Conservation (phyloP, 2,329 filamentous ascomycete species). For the Pseudogymnoascus sp. region DNA sequence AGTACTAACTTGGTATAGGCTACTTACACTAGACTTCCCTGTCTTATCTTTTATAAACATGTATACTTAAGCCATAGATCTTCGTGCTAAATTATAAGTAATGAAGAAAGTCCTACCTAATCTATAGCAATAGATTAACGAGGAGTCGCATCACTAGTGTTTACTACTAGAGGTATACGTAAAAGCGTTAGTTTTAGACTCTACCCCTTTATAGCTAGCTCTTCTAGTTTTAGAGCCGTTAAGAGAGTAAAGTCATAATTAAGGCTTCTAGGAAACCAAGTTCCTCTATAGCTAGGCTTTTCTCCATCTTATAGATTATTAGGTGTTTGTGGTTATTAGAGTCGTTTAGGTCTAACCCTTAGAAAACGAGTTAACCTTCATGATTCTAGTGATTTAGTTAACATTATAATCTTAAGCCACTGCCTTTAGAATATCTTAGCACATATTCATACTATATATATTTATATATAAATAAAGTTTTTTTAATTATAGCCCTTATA, state of each 20-base stretch:
- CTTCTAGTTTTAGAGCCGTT: neutral
- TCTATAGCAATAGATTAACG: neutral
- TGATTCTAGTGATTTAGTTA: neutral
- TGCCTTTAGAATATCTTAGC: neutral
- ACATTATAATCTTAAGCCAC: neutral
- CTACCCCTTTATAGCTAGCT: neutral
- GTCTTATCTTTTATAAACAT: neutral
- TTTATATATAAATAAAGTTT: neutral
- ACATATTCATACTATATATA: neutral
- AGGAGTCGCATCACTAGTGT: neutral
- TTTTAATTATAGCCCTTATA: neutral
- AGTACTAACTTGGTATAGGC: neutral
- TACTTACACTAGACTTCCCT: neutral
- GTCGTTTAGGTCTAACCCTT: neutral
- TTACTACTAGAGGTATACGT: neutral
- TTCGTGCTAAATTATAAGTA: neutral
- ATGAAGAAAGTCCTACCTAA: neutral
- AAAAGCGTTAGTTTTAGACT: neutral
- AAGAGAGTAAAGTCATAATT: neutral
- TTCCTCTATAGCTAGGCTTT: neutral
- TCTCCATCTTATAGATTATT: neutral
- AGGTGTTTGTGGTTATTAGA: neutral
- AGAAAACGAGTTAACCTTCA: neutral
- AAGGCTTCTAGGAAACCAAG: neutral
- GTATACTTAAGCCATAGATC: neutral